These are phyloP conservation scores for Aspergillus sp. DNA, from an alignment of 2,329 filamentous ascomycete genomes.

Conservation along the genomic window DNA sequence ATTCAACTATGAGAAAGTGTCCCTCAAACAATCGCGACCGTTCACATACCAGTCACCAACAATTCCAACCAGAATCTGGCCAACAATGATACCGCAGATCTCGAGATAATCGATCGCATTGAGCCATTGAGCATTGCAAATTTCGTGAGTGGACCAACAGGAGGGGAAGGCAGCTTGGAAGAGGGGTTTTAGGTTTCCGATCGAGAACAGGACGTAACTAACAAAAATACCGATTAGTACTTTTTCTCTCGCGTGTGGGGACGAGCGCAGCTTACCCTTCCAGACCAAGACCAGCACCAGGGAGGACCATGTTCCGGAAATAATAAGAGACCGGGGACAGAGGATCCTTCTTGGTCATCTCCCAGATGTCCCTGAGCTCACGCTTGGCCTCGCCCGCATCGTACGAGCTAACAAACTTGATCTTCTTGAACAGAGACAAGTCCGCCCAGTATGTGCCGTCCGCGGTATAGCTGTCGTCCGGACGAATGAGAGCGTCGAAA, in stretches of 20 bases:
- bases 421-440: constrained; percentile 69
- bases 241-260: not conserved
- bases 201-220: constrained; percentile 93
- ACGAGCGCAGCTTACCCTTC: constrained; percentile 64
- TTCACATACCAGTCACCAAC: constrained; percentile 66
- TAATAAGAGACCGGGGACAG: constrained; percentile 85
- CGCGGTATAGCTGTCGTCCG: constrained; percentile 82
- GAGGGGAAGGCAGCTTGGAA: constrained; percentile 74
- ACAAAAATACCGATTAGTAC: constrained; percentile 6
- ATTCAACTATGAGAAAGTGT: constrained; percentile 16
- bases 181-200: constrained; percentile 86
- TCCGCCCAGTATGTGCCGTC: constrained; percentile 94
- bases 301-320: constrained; percentile 86
- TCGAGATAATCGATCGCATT: constrained; percentile 88
- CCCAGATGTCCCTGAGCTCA: constrained; percentile 70
- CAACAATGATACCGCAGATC: constrained; percentile 91
- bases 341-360: constrained; percentile 85
- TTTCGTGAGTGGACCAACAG: constrained; percentile 73
- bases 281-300: constrained; percentile 86
- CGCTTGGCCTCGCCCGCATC: constrained; percentile 70
- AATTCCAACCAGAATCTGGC: constrained; percentile 85
- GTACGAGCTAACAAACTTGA: constrained; percentile 75
- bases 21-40: not conserved
- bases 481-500: constrained; percentile 81
- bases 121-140: constrained; percentile 80